Conservation (phyloP, 768 basidiomycete species). For the Leccinum sublutescens region DNA sequence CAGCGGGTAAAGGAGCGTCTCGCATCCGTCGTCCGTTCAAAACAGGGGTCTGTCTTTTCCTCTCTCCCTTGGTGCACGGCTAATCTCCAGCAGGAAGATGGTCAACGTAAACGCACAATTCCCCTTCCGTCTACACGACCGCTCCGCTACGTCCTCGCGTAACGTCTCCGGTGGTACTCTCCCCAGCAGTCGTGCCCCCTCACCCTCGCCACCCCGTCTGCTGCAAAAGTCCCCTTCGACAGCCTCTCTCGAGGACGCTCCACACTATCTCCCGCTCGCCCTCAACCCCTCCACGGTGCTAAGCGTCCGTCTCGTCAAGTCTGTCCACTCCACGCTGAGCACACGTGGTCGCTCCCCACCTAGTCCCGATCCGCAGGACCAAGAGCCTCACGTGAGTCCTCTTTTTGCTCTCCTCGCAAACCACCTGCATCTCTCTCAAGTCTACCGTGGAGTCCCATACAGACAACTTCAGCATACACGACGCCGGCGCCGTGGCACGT, state of each 20-base stretch:
- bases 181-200: conserved; percentile 18
- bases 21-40: conserved; percentile 54
- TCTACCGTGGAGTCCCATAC: conserved; percentile 9
- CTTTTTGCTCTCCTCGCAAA: not conserved
- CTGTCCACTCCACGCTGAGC: conserved; percentile 2
- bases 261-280: conserved; percentile 9
- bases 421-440: conserved; percentile 11
- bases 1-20: conserved; percentile 51
- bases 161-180: conserved; percentile 35
- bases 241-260: conserved; percentile 23
- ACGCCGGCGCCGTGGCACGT: conserved; percentile 35
- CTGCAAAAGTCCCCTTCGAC: conserved; percentile 23
- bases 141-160: conserved; percentile 30
- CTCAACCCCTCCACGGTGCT: conserved; percentile 12
- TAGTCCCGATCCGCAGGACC: conserved; percentile 3
- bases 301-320: conserved; percentile 28
- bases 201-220: conserved; percentile 19
- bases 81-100: conserved; percentile 52
- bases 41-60: conserved; percentile 49
- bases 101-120: conserved; percentile 61
- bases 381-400: conserved; percentile 17
- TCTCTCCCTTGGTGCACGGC: not conserved
- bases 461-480: conserved; percentile 30
- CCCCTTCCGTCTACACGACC: conserved; percentile 57
- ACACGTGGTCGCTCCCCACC: conserved; percentile 21